A percentile compares a stretch with the other conserved stretches of the same genome.
Evolutionary conservation across 805 yeast genomes (phyloP).

Genomic region (Phaffomyces antillensis): DNA sequence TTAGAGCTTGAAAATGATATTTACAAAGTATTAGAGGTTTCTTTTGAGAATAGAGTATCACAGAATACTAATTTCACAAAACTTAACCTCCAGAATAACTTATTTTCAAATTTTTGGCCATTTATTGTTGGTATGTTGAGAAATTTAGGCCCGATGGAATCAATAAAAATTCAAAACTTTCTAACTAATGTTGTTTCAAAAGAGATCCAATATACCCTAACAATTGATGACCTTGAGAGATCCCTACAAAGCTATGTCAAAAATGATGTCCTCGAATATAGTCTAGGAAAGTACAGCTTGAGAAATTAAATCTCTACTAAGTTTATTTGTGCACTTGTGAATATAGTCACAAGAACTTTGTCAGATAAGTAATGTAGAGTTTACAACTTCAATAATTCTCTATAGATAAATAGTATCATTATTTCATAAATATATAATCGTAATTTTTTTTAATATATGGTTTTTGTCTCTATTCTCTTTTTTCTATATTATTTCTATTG

Average conservation of each 20-base stretch:
- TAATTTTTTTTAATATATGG: background rate
- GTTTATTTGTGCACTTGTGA: too few species aligned
- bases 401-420: background rate
- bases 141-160: slow-evolving; percentile 44
- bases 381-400: background rate
- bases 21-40: slow-evolving; percentile 7
- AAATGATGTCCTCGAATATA: slow-evolving; percentile 1
- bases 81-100: background rate
- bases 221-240: slow-evolving; percentile 1
- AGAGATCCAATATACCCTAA: slow-evolving; percentile 24
- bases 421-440: background rate
- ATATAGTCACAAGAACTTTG: too few species aligned
- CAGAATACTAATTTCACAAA: too few species aligned
- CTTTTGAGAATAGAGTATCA: background rate
- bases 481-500: background rate
- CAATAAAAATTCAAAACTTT: slow-evolving; percentile 45
- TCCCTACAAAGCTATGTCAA: slow-evolving; percentile 5
- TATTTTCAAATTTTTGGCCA: slow-evolving; percentile 30
- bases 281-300: slow-evolving; percentile 5
- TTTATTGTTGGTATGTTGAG: slow-evolving; percentile 50
- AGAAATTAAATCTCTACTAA: background rate
- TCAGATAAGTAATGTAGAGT: too few species aligned
- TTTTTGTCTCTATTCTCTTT: too few species aligned
- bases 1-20: slow-evolving; percentile 29
- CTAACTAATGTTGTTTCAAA: slow-evolving; percentile 49